Base-by-base conservation (phyloP, 176 grass and related monocot species). In the Chrysopogon serrulatus region DNA sequence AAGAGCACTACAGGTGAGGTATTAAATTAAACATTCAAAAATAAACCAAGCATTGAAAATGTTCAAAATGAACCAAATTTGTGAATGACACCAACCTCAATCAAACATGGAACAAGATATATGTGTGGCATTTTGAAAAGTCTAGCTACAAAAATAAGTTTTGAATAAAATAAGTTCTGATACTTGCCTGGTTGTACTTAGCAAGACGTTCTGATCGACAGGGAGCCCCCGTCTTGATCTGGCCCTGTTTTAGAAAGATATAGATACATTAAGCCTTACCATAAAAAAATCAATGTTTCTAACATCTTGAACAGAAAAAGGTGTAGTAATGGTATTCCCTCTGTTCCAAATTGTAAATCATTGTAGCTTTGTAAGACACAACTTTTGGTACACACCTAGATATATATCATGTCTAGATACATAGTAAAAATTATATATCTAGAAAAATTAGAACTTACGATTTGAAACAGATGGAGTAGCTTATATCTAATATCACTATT, bases 161-260 rank as follows among this genome's bases (percentile, higher is more conserved):
- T 81, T 27, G n/a, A n/a, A n/a, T n/a, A 59, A 37, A 24, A 0
- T 10, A 36, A 30, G 23, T 15, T 51, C 74, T 27, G 17, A 32
- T 18, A 51, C 69, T 87, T 89, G 79, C 93, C 91, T 98, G 89
- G 79, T 98, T 98, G 83, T 98, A 98, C 76, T 98, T 98, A 8
- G 93, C 93, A 79, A 98, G 96, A 6, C 96, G 93, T 63, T 98
- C 96, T n/a, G 96, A 98, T 11, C 96, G 34, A 83, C 96, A 98
- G 13, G 96, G 96, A 15, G 96, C 96, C 78, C 96, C 96, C 0
- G 93, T 92, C 78, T 95, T 98, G 68, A 98, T 98, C 84, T 98
- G 93, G 5, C 96, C 96, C 96, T 98, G 89, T 93, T 81, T 4
- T 3, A 59, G 3, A 26, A 48, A 13, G 30, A 31, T 15, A 79